Base-by-base conservation (phyloP, 176 grass and related monocot species). In the Phoenix dactylifera region DNA sequence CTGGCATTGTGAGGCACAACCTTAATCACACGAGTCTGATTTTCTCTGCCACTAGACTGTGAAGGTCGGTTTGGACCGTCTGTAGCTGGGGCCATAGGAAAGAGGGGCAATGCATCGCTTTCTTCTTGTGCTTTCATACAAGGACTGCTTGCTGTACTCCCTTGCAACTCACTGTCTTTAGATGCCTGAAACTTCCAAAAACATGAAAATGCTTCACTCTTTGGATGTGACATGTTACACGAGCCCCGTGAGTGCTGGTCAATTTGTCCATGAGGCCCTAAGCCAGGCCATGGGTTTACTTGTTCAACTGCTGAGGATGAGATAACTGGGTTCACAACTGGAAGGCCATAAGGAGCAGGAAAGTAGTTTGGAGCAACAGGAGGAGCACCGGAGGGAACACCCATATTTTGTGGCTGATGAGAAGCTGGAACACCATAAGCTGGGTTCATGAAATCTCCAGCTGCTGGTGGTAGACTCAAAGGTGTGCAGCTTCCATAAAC, bases 1-100 rank as follows among this genome's bases (percentile, higher is more conserved):
- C 63, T 79, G 0, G 84, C 66, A 9, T 82, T 92, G 51, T 92
- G 88, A 15, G 93, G 93, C 57, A 98, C 93, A 55, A 98, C 93
- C 53, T 70, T 91, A 54, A 98, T 98, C 15, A 86, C 76, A 7
- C 44, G 67, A 58, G 70, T 49, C 1, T 16, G 67, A 29, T 68
- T 85, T 17, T 82, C 86, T 74, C 57, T 60, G 58, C 72, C 76
- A 56, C 59, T 67, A 18, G 56, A 75, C 35, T 60, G 75, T 51
- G 82, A 66, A 1, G 79, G 70, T 14, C 26, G 29, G 50, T 53
- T 44, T 4, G 58, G 25, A 10, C 35, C 63, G 22, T 80, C 64
- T 57, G 52, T 28, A 29, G 57, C 75, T 7, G 73, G 77, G 6
- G 69, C 54, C 22, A 44, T 52, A 9, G 82, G 79, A 24, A 86